A percentile compares a stretch with the other conserved stretches of the same genome.
Evolutionary conservation across 2,329 filamentous ascomycete species (phyloP).

Genomic region (Teratosphaeria epicoccoides): DNA sequence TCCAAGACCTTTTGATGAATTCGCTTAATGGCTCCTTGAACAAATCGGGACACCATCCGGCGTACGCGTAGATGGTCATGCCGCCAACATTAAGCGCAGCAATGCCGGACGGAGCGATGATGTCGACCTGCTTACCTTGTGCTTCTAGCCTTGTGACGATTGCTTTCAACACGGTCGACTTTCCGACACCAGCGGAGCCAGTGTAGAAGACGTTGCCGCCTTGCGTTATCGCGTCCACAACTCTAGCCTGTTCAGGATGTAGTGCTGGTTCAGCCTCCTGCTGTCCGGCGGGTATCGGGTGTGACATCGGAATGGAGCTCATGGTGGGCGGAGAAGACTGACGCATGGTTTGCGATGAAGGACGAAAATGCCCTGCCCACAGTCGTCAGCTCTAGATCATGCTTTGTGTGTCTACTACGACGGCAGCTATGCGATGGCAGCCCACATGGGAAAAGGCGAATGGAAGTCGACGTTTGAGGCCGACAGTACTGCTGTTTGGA

Average conservation of each 20-base stretch:
- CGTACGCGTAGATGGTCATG: conserved; percentile 46
- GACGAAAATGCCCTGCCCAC: background rate
- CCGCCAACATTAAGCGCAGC: conserved; percentile 49
- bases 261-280: conserved; percentile 1
- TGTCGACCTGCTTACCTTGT: conserved; percentile 33
- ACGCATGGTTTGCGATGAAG: background rate
- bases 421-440: background rate
- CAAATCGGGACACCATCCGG: conserved; percentile 43
- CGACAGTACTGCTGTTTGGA: no score
- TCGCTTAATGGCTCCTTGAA: conserved; percentile 27
- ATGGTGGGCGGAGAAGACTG: conserved; percentile 2
- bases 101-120: conserved; percentile 51
- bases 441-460: no score
- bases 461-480: no score
- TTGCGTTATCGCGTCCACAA: conserved; percentile 1
- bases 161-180: conserved; percentile 45
- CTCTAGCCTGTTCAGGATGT: conserved; percentile 1
- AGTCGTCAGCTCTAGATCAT: background rate
- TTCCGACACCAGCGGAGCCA: conserved; percentile 52
- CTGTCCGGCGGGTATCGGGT: background rate
- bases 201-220: conserved; percentile 55
- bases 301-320: background rate
- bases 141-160: conserved; percentile 33
- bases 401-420: background rate
- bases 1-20: conserved; percentile 19